Conservation (phyloP, 2,329 filamentous ascomycete species). For the Colletotrichum limetticola region DNA sequence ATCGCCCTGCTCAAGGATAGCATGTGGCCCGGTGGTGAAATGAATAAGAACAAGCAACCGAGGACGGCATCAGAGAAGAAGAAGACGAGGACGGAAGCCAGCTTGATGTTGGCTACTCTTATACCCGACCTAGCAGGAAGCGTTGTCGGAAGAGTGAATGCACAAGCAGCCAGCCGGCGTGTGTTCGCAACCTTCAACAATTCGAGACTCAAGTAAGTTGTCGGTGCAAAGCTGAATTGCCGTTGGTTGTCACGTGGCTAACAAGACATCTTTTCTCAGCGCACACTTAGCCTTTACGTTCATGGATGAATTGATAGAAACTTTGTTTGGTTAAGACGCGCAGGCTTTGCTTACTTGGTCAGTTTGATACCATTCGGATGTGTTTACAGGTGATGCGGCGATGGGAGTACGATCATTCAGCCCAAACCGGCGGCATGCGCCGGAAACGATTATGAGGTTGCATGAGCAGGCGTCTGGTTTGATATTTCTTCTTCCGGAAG, state of each 20-base stretch:
- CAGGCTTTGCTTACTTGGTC: background rate
- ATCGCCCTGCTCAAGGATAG: conserved; percentile 77
- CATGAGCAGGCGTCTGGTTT: conserved; percentile 13
- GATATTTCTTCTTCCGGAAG: background rate
- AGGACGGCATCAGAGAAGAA: conserved; percentile 79
- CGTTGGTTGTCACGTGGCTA: conserved; percentile 29
- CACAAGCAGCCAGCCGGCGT: conserved; percentile 87
- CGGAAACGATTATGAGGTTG: background rate
- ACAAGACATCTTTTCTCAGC: conserved; percentile 46
- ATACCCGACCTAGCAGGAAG: conserved; percentile 91
- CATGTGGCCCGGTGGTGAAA: conserved; percentile 82
- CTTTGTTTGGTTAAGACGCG: conserved; percentile 66
- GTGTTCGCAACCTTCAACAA: conserved; percentile 95
- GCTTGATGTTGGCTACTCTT: conserved; percentile 87
- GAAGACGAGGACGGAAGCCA: conserved; percentile 86
- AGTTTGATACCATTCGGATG: background rate
- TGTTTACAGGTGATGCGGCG: background rate
- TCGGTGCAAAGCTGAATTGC: conserved; percentile 33
- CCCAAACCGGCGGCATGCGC: background rate
- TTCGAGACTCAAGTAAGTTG: conserved; percentile 82
- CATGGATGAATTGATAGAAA: conserved; percentile 75
- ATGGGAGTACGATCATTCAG: background rate
- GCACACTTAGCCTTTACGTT: conserved; percentile 77
- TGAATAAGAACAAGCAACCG: conserved; percentile 59
- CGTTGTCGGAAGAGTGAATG: conserved; percentile 93